Conservation (phyloP, 2,329 filamentous ascomycete species). For the Daldinia eschscholtzii region DNA sequence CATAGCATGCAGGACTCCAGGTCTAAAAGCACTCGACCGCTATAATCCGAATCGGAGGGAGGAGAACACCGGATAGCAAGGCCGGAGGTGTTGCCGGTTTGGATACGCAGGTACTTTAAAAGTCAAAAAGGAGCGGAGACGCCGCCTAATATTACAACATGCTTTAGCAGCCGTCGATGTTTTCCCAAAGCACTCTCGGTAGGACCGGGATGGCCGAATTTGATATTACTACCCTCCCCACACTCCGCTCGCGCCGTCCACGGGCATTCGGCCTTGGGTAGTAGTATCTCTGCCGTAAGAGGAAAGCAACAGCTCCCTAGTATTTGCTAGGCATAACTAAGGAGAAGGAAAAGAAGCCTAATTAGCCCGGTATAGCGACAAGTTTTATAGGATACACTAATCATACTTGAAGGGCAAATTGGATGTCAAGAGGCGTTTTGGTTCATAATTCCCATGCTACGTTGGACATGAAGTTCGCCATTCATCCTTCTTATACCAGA, state of each 20-base stretch:
- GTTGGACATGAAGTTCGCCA: neutral
- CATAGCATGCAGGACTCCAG: neutral
- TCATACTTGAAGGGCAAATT: neutral
- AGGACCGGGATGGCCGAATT: neutral
- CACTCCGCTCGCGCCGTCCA: neutral
- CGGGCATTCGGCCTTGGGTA: neutral
- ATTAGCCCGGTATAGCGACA: neutral
- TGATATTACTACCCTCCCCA: conserved; percentile 11
- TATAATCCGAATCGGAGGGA: neutral
- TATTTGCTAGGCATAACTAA: neutral
- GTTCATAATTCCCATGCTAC: neutral
- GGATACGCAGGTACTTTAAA: conserved; percentile 1
- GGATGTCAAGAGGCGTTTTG: neutral
- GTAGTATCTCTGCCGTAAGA: neutral
- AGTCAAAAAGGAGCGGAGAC: neutral
- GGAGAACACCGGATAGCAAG: neutral
- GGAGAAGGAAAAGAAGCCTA: neutral
- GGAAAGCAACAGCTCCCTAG: conserved; percentile 3
- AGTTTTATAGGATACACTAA: neutral
- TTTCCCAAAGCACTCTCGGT: conserved; percentile 4
- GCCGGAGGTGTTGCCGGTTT: neutral
- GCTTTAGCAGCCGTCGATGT: neutral
- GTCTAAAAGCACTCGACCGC: neutral
- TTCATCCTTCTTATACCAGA: neutral
- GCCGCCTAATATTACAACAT: neutral